Base-by-base conservation (phyloP, 2,329 filamentous ascomycete genomes). In the Clonostachys byssicola region DNA sequence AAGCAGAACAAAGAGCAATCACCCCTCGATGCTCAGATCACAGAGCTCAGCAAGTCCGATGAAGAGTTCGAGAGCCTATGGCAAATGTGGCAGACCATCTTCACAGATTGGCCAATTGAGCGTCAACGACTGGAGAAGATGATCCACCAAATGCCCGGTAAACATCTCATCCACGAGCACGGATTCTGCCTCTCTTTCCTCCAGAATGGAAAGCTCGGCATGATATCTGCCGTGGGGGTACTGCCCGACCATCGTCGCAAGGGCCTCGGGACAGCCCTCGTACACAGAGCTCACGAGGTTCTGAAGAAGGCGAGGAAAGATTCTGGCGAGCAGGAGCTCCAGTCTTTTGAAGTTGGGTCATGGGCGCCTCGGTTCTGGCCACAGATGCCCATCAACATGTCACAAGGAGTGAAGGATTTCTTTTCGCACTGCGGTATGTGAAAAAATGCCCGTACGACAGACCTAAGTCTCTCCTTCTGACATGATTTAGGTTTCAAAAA, bases 341-440 rank as follows among this genome's bases (percentile, higher is more conserved):
- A 43, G 2, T 49, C 55, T 9, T 2, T 59, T 10, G 55, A 49
- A 8, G 23, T 59, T 5, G 56, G 56, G 4, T 56, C 56, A 5
- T 23, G 20, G 1, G 46, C 47, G 10, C 56, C 56, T 5, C 50
- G 56, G 1, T 56, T 59, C 38, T 59, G 56, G 55, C 49, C 51
- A 2, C 54, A 51, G 43, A 48, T 59, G 40, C 56, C 56, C 2
- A 44, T 5, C 0, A 43, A 43, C 1, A 14, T 49, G 0, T 12
- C 49, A 0, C n/a, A 39, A 5, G 49, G 51, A 1, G 49, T 52
- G 3, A 56, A 52, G 9, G 43, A 55, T 4, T 59, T 59, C 6
- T 51, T 59, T 8, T 17, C 49, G 2, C 48, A 50, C 3, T 41
- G 51, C 47, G 54, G 56, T 59, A 43, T 34, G 23, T 34, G n/a